Evolutionary conservation across 139 green algal genomes (phyloP), one percentile per base, ranked within the genome.

Genomic region (Chlorella ohadii): DNA sequence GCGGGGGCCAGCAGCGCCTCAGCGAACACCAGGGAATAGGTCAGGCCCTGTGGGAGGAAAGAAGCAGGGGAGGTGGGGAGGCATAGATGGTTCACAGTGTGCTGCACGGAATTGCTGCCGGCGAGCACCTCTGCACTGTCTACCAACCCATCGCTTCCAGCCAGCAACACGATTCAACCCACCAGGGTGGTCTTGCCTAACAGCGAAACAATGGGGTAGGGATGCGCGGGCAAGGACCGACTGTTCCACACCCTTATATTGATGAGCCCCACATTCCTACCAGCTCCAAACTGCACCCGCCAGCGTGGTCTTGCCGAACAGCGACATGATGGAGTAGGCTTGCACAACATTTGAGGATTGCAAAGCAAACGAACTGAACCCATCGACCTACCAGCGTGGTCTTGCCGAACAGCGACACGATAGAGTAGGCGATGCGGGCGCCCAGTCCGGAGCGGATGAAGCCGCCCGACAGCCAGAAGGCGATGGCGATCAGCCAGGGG

Each of bases 401-500:
- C 91, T 98, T 97, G 59, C 97, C 97, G 81, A 99, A 99, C 1
- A 95, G 84, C 17, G 90, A 88, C 70, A 99, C 97, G 84, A 99
- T 98, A 85, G 88, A 86, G 90, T 99, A 99, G 12, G 97, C 97
- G 47, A 99, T 97, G 82, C 97, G 94, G 81, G 98, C 98, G 87
- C 97, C 97, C 82, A 98, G 90, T 63, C 97, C 97, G 57, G 96
- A 98, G 87, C 99, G 98, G 92, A 99, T 99, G 94, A 99, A 99
- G 74, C 97, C 97, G 44, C 95, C 93, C 22, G 97, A 97, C 59
- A 99, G 94, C 92, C 95, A 99, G 93, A 99, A 99, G 36, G 97
- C 97, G 84, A 99, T 98, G 86, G 96, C 97, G 84, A 99, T 99
- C 72, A 99, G 94, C 95, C 93, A 97, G 73, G 90, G 92, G 63